Evolutionary conservation across 371 early-diverging fungal species (phyloP).

Genomic region (Hamiltosporidium tvaerminnensis): DNA sequence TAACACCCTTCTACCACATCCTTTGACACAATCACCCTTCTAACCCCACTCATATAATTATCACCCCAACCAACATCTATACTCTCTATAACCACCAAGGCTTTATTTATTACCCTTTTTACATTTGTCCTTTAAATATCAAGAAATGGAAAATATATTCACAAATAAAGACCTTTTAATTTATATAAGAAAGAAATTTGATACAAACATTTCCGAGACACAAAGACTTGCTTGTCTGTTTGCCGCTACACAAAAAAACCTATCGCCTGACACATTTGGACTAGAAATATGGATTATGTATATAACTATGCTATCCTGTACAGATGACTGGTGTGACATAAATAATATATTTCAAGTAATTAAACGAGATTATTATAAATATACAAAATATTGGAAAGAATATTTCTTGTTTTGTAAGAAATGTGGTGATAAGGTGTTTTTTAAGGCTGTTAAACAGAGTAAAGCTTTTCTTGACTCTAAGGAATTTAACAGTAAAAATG

Average conservation of each 20-base stretch:
- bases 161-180: constrained; percentile 10
- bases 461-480: constrained; percentile 37
- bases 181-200: constrained; percentile 8
- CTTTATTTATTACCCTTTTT: too few relatives aligned
- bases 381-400: constrained; percentile 30
- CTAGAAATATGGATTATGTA: constrained; percentile 37
- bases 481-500: constrained; percentile 34
- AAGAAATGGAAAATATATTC: constrained; percentile 28
- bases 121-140: too few relatives aligned
- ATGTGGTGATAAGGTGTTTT: constrained; percentile 12
- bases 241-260: constrained; percentile 42
- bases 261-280: constrained; percentile 15
- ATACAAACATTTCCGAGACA: constrained; percentile 22
- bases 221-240: constrained; percentile 33
- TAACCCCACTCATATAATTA: too few relatives aligned
- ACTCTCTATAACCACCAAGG: too few relatives aligned
- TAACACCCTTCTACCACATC: too few relatives aligned
- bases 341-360: constrained; percentile 38
- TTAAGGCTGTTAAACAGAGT: constrained; percentile 33
- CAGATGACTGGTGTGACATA: constrained; percentile 17
- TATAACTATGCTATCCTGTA: constrained; percentile 25
- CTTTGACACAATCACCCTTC: too few relatives aligned
- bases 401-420: constrained; percentile 27
- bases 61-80: too few relatives aligned
- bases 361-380: constrained; percentile 36